A percentile compares a stretch with the other conserved stretches of the same genome.
These are phyloP conservation scores for Incumbomyces lentus DNA, from an alignment of 2,329 filamentous ascomycete genomes.

Conservation along the genomic window DNA sequence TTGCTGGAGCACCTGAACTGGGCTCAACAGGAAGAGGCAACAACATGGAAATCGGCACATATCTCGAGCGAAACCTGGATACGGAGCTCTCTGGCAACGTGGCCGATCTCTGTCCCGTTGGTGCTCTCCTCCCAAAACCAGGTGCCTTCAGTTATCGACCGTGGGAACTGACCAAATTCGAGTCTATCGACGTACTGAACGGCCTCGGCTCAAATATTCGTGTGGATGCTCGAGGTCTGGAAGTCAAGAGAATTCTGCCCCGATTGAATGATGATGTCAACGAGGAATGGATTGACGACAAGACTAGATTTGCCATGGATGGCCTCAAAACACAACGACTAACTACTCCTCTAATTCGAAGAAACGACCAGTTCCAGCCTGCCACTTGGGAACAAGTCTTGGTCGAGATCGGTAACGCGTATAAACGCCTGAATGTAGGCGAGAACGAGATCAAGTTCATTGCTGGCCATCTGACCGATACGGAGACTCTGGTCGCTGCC, in stretches of 20 bases:
- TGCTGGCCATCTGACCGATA: slow-evolving; percentile 81
- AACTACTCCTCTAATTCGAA: slow-evolving; percentile 81
- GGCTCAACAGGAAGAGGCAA: slow-evolving; percentile 93
- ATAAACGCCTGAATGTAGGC: slow-evolving; percentile 67
- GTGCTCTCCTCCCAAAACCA: slow-evolving; percentile 90
- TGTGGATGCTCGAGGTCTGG: slow-evolving; percentile 81
- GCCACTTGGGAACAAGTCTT: slow-evolving; percentile 93
- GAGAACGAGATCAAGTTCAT: slow-evolving; percentile 94
- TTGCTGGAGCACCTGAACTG: slow-evolving; percentile 90
- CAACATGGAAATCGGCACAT: slow-evolving; percentile 95
- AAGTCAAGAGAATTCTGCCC: slow-evolving; percentile 91
- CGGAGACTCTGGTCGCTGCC: slow-evolving; percentile 87
- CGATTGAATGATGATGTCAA: slow-evolving; percentile 96
- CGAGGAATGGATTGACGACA: slow-evolving; percentile 99
- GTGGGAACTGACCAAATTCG: slow-evolving; percentile 93
- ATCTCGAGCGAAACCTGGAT: slow-evolving; percentile 87
- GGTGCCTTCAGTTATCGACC: slow-evolving; percentile 95
- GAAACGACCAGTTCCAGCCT: slow-evolving; percentile 82
- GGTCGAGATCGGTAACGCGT: slow-evolving; percentile 72
- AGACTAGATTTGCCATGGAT: slow-evolving; percentile 91
- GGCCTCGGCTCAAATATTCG: slow-evolving; percentile 89
- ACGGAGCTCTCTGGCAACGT: slow-evolving; percentile 94
- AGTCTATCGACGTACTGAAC: slow-evolving; percentile 90
- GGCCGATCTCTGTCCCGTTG: slow-evolving; percentile 95
- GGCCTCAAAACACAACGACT: slow-evolving; percentile 92